phyloP scores from a whole-genome alignment of 768 basidiomycete genomes.

The Suillus tomentosus region DNA sequence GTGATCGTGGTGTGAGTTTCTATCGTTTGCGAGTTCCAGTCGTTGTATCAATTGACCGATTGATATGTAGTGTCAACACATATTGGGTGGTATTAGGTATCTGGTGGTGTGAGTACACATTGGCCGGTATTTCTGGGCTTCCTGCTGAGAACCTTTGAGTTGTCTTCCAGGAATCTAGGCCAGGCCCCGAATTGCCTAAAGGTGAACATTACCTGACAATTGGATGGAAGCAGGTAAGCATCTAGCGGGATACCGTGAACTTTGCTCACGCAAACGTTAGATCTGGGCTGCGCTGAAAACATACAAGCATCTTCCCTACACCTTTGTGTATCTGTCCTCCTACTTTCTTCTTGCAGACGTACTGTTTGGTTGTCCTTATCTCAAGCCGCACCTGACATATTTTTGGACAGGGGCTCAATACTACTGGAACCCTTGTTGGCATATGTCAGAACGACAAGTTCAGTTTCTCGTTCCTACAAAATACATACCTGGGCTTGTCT shows the following conservation, averaged over 20 bases:
- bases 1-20: constrained; percentile 63
- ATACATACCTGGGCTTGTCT: constrained; percentile 74
- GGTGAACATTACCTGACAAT: constrained; percentile 77
- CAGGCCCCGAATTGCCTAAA: constrained; percentile 77
- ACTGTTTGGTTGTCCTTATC: constrained; percentile 25
- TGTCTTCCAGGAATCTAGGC: constrained; percentile 80
- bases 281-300: constrained; percentile 78
- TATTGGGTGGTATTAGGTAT: constrained; percentile 82
- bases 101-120: constrained; percentile 75
- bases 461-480: constrained; percentile 77
- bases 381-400: background rate
- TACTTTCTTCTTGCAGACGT: constrained; percentile 83
- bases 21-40: background rate
- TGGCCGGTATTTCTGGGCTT: background rate
- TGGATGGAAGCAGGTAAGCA: constrained; percentile 77
- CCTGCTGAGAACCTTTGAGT: constrained; percentile 42
- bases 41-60: background rate
- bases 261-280: constrained; percentile 40
- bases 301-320: constrained; percentile 77
- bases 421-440: constrained; percentile 70
- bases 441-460: constrained; percentile 85
- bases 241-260: background rate
- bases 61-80: constrained; percentile 55
- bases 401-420: constrained; percentile 69
- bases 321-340: constrained; percentile 75